Conservation (phyloP, 495 filamentous ascomycete species). For the Clavariopsis aquatica region DNA sequence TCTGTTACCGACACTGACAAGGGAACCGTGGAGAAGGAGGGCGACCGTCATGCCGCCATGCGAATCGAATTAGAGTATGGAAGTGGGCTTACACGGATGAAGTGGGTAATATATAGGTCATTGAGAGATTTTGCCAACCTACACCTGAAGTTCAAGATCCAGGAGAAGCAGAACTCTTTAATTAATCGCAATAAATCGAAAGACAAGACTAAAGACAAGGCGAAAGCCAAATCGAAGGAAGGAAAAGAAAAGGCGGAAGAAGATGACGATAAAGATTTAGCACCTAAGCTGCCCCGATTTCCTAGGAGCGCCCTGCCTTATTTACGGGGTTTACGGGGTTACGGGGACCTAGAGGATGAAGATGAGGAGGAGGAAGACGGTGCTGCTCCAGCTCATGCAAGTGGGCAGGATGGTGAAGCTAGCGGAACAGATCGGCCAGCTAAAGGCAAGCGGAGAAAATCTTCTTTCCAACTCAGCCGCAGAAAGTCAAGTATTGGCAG, state of each 20-base stretch:
- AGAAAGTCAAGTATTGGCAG: conserved; percentile 60
- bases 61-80: conserved; percentile 95
- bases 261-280: not conserved
- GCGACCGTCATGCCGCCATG: conserved; percentile 83
- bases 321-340: conserved; percentile 73
- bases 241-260: conserved; percentile 32
- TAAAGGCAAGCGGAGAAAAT: conserved; percentile 65
- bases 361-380: conserved; percentile 73
- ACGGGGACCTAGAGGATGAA: conserved; percentile 61
- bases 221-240: conserved; percentile 18
- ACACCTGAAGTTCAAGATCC: conserved; percentile 87
- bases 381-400: conserved; percentile 50
- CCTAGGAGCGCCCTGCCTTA: conserved; percentile 92
- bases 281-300: conserved; percentile 77
- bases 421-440: conserved; percentile 58
- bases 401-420: conserved; percentile 58
- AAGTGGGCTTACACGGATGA: conserved; percentile 92
- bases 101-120: conserved; percentile 88
- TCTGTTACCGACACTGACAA: conserved; percentile 70
- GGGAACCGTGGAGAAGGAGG: conserved; percentile 49
- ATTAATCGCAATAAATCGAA: conserved; percentile 9
- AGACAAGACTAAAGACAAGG: conserved; percentile 38
- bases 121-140: conserved; percentile 89
- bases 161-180: conserved; percentile 68
- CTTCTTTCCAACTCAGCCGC: conserved; percentile 56